Base-by-base conservation (phyloP, 192 early-diverging fungal genomes). In the Coemansia sp. region DNA sequence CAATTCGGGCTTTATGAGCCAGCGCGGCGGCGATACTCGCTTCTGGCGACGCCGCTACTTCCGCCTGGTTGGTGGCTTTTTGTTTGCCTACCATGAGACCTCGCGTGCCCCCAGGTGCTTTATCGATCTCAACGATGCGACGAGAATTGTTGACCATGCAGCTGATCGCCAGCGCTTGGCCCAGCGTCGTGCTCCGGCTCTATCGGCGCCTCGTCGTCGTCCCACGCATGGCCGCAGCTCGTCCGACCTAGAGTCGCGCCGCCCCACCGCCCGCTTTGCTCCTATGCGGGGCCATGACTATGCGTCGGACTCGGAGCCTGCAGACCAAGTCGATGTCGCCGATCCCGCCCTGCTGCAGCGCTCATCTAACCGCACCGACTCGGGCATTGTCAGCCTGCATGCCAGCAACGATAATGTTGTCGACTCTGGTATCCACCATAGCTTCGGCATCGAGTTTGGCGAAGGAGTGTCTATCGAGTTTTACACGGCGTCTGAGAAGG, bases 31-130 rank as follows among this genome's bases (percentile, higher is more conserved):
- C 44, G 84, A 83, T n/a, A 80, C 74, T 35, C 72, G 78, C 11
- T 85, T 85, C 72, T 85, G 84, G 84, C 84, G 84, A 1, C 80
- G 84, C 11, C 77, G 84, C 31, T 83, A 83, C 60, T 85, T 83
- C 57, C 63, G 77, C 31, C 78, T 83, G 19, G 78, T 81, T 16
- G 84, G 84, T 57, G 77, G 81, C 1, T 83, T 80, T 54, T 62
- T 85, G 56, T 76, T 85, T 64, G 84, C 84, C 0, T 85, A 80
- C 73, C 84, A 85, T 29, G 84, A 85, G 70, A 78, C 79, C 36
- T 71, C 80, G 40, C 70, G 68, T 29, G 75, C 76, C 59, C 80
- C 84, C 36, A 65, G 77, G 4, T 74, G 77, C 65, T 79, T 85
- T 11, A 77, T 85, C 7, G 84, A 85, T 34, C 67, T 85, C 4